Conservation (phyloP, 441 rosid genomes). For the Breynia disticha region DNA sequence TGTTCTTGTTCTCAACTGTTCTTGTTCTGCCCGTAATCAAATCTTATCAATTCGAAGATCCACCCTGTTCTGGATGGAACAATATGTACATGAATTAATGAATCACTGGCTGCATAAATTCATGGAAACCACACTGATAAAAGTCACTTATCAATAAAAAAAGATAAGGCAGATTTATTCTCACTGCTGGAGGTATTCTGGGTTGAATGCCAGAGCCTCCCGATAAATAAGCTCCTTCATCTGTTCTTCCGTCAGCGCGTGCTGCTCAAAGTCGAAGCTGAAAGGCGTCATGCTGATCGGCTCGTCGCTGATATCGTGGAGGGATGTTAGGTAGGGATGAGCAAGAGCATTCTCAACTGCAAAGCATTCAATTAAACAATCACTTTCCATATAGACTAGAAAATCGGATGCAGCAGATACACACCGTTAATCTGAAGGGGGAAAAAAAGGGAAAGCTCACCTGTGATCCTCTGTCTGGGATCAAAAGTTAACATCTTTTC, state of each 20-base stretch:
- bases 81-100: conserved; percentile 33
- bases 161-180: conserved; percentile 7
- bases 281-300: conserved; percentile 62
- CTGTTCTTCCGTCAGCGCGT: conserved; percentile 53
- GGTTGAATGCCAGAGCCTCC: conserved; percentile 77
- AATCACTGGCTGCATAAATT: conserved; percentile 14
- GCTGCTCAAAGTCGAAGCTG: conserved; percentile 58
- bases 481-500: conserved; percentile 87
- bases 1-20: conserved; percentile 7
- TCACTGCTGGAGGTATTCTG: conserved; percentile 39
- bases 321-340: conserved; percentile 61
- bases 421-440: no score
- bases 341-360: conserved; percentile 73
- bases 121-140: conserved; percentile 18
- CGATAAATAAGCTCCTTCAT: conserved; percentile 68
- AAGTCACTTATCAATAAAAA: conserved; percentile 11
- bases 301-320: conserved; percentile 61
- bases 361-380: conserved; percentile 3
- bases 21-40: conserved; percentile 18
- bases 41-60: conserved; percentile 21
- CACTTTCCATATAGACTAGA: no score
- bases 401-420: no score
- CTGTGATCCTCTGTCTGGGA: conserved; percentile 71
- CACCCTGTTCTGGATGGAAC: conserved; percentile 27
- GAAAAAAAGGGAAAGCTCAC: conserved; percentile 22